Conservation (phyloP, 1,139 yeast species). For the Debaryomyces robertsiae region DNA sequence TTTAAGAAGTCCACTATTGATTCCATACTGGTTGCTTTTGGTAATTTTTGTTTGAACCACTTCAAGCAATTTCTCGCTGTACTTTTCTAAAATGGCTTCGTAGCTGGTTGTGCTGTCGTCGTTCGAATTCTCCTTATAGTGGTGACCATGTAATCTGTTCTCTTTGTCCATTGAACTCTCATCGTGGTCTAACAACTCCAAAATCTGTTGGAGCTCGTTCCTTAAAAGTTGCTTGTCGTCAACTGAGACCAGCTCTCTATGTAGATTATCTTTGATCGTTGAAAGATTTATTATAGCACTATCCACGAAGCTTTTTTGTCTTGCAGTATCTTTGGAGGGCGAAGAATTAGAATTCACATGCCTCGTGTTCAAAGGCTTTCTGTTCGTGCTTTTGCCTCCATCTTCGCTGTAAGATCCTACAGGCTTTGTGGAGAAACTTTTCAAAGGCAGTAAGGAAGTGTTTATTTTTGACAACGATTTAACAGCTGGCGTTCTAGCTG, state of each 20-base stretch:
- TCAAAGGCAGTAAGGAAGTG: conserved; percentile 4
- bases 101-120: conserved; percentile 6
- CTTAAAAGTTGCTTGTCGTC: conserved; percentile 14
- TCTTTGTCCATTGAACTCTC: conserved; percentile 10
- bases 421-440: conserved; percentile 1
- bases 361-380: conserved; percentile 1
- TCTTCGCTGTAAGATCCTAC: background rate
- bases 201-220: conserved; percentile 15
- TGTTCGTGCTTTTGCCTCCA: conserved; percentile 9
- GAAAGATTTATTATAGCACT: conserved; percentile 15
- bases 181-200: conserved; percentile 12
- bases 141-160: conserved; percentile 1
- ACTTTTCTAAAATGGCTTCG: conserved; percentile 28
- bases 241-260: conserved; percentile 13
- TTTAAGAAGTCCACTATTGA: conserved; percentile 3
- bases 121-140: background rate
- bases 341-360: conserved; percentile 1
- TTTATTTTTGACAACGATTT: background rate
- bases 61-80: conserved; percentile 34
- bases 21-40: background rate
- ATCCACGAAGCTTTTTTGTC: conserved; percentile 14
- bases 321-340: background rate
- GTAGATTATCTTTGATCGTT: conserved; percentile 13
- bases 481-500: background rate
- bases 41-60: conserved; percentile 24